Evolutionary conservation across 495 filamentous ascomycete species (phyloP), one percentile per base, ranked within the genome.

Genomic region (Parmelia sp.): DNA sequence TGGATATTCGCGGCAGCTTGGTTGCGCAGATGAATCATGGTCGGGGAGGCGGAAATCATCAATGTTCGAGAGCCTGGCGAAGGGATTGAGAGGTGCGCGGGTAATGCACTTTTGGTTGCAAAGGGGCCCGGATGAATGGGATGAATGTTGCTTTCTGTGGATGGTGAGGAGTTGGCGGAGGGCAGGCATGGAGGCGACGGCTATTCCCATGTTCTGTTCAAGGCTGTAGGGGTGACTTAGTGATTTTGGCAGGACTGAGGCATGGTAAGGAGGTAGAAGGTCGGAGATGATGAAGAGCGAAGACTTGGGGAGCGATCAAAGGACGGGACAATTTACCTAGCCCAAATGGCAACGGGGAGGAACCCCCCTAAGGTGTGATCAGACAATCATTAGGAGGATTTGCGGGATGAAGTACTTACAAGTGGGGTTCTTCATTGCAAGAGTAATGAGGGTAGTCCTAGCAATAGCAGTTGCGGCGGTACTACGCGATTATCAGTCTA

Each of bases 111-210:
- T 0, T 14, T 33, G 29, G 27, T 19, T 55, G 29, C 10, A 55
- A 8, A n/a, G 0, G 17, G 14, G 1, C 33, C 21, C 15, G 51
- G 29, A 31, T 8, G 51, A 9, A 31, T n/a, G 29, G 27, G 15
- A 55, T 55, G 51, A 2, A 33, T 21, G 11, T 2, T 12, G 7
- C 15, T 35, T 1, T 55, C 21, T 55, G 51, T 17, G 51, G 5
- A 40, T 59, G n/a, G 3, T 21, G 57, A 59, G n/a, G 35, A 59
- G 35, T 27, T 59, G 57, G 27, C 35, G 57, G 8, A 59, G 57
- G 14, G 57, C 57, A 10, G 57, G 57, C 39, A 59, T 14, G 19
- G 57, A 59, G 57, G 57, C 57, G 36, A 59, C 57, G 57, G 17
- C 23, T 25, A 59, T 40, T 8, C 57, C 57, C 25, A 59, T 25